These are phyloP conservation scores for Truncatella angustata DNA, from an alignment of 2,329 filamentous ascomycete species.

Conservation along the genomic window DNA sequence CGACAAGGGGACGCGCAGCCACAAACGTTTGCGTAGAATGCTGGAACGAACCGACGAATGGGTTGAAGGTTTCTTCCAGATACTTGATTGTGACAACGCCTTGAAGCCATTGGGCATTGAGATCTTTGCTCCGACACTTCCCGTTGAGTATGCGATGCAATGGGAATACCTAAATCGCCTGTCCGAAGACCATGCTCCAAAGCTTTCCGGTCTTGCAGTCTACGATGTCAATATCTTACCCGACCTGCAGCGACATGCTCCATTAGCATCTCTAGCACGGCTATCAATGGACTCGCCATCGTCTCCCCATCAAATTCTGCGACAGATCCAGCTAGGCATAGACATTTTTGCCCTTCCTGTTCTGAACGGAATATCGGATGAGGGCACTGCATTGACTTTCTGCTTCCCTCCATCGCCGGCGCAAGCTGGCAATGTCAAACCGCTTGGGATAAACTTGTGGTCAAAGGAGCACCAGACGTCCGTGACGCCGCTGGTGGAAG, in stretches of 20 bases:
- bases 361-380: constrained; percentile 71
- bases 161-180: constrained; percentile 77
- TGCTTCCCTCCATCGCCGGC: constrained; percentile 56
- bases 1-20: constrained; percentile 45
- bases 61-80: constrained; percentile 65
- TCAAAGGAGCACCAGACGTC: constrained; percentile 58
- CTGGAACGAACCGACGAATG: constrained; percentile 81
- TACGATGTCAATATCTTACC: constrained; percentile 71
- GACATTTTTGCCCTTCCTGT: constrained; percentile 81
- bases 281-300: constrained; percentile 68
- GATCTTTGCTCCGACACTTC: constrained; percentile 68
- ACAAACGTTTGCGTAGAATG: constrained; percentile 79
- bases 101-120: constrained; percentile 31
- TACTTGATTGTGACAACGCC: constrained; percentile 32
- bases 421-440: constrained; percentile 24
- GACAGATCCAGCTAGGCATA: constrained; percentile 72
- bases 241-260: constrained; percentile 56
- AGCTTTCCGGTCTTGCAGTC: constrained; percentile 69
- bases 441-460: constrained; percentile 82
- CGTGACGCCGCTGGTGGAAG: constrained; percentile 57
- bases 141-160: constrained; percentile 73
- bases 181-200: constrained; percentile 56
- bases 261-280: constrained; percentile 64
- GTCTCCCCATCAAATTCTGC: constrained; percentile 68
- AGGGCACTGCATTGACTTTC: constrained; percentile 82